phyloP scores from a whole-genome alignment of 441 rosid genomes.

The Erodium trifolium region DNA sequence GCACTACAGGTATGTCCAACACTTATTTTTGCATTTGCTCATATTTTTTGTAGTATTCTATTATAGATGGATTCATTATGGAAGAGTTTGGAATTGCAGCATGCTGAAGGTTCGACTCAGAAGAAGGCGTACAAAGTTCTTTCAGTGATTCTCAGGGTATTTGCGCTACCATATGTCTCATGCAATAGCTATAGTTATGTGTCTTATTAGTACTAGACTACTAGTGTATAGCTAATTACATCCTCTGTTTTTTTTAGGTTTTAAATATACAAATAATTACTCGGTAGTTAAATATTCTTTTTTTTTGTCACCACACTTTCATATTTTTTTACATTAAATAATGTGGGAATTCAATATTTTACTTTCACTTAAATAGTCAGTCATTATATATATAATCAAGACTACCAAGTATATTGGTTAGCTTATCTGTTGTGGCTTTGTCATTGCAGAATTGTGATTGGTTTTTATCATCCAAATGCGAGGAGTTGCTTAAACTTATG shows the following conservation, averaged over 20 bases:
- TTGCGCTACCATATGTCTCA: constrained; percentile 6
- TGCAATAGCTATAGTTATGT: background rate
- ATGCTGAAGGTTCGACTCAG: constrained; percentile 59
- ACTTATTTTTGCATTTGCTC: constrained; percentile 9
- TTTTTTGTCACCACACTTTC: too few relatives aligned
- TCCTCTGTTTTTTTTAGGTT: background rate
- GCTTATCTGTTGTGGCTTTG: constrained; percentile 13
- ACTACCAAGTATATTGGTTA: background rate
- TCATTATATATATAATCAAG: background rate
- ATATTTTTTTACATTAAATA: too few relatives aligned
- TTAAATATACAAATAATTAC: too few relatives aligned
- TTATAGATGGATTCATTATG: constrained; percentile 6
- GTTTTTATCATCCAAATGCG: constrained; percentile 46
- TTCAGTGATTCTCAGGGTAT: constrained; percentile 67
- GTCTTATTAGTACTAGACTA: background rate
- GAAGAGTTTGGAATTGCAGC: constrained; percentile 39
- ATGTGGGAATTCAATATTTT: background rate
- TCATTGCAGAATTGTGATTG: constrained; percentile 44
- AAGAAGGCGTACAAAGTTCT: constrained; percentile 93
- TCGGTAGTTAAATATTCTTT: too few relatives aligned
- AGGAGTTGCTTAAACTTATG: constrained; percentile 65
- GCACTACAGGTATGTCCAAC: constrained; percentile 59
- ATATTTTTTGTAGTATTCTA: constrained; percentile 10
- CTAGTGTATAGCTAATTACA: background rate
- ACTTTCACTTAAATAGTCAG: background rate